A percentile compares a stretch with the other conserved stretches of the same genome.
phyloP scores from a whole-genome alignment of 2,329 filamentous ascomycete genomes.

The Blastomyces emzantsi region DNA sequence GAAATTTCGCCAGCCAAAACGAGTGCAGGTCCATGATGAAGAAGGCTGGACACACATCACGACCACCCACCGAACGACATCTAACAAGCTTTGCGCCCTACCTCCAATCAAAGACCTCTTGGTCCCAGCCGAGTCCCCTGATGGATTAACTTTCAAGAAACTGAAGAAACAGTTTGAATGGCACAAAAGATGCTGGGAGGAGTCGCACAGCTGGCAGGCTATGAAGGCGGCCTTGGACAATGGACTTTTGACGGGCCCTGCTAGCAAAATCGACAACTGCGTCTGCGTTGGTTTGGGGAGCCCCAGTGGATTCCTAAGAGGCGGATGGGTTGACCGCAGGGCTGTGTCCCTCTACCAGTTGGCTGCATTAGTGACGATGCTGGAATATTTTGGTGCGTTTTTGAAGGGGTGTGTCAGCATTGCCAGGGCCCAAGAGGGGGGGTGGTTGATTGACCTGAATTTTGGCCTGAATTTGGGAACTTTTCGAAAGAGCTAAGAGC shows the following conservation, averaged over 20 bases:
- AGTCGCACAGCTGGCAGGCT: constrained; percentile 23
- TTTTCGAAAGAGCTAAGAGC: constrained; percentile 4
- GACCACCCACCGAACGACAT: constrained; percentile 17
- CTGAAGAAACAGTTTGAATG: constrained; percentile 26
- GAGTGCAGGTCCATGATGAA: constrained; percentile 30
- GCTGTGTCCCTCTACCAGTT: constrained; percentile 35
- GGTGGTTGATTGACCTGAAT: background rate
- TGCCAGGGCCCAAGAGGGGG: background rate
- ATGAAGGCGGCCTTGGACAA: constrained; percentile 15
- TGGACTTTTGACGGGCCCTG: background rate
- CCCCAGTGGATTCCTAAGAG: constrained; percentile 34
- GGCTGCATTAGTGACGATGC: constrained; percentile 28
- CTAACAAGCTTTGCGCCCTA: constrained; percentile 5
- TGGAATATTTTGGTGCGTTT: constrained; percentile 22
- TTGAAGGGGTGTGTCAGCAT: constrained; percentile 1
- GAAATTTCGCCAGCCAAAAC: constrained; percentile 22
- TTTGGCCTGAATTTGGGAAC: constrained; percentile 6
- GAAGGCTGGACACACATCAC: constrained; percentile 40
- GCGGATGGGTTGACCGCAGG: constrained; percentile 36
- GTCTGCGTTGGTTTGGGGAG: constrained; percentile 36
- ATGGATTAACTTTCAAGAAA: constrained; percentile 24
- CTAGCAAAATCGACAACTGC: constrained; percentile 21
- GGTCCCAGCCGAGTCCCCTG: constrained; percentile 31
- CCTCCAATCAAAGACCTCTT: constrained; percentile 16
- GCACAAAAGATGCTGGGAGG: constrained; percentile 24